Conservation (phyloP, 2,329 filamentous ascomycete species). For the Diaporthe vexans region DNA sequence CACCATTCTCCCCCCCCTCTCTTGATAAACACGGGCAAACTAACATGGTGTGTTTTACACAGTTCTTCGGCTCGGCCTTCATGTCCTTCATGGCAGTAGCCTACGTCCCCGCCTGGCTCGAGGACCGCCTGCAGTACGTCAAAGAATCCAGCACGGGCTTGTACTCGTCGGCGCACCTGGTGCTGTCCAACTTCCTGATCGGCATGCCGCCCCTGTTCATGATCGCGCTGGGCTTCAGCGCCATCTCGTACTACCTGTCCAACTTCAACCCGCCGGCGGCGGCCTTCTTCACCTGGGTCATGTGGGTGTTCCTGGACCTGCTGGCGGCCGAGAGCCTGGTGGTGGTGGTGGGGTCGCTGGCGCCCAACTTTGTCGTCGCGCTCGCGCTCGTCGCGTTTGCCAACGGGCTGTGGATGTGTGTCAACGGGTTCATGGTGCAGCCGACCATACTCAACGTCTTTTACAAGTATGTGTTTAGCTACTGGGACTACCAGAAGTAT, state of each 20-base stretch:
- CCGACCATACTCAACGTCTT: constrained; percentile 82
- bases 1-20: too few relatives aligned
- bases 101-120: constrained; percentile 86
- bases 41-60: too few relatives aligned
- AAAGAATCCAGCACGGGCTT: constrained; percentile 88
- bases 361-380: constrained; percentile 84
- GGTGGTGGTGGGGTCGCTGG: constrained; percentile 79
- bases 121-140: constrained; percentile 79
- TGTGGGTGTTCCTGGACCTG: constrained; percentile 90
- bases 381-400: constrained; percentile 86
- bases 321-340: constrained; percentile 87
- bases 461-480: constrained; percentile 89
- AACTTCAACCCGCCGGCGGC: constrained; percentile 76
- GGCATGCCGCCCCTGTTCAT: constrained; percentile 81
- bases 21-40: too few relatives aligned
- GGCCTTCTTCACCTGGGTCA: constrained; percentile 82
- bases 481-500: constrained; percentile 89
- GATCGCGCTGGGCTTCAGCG: constrained; percentile 81
- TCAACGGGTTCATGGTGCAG: constrained; percentile 85
- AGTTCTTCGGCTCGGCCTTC: constrained; percentile 79
- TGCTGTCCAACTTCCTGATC: constrained; percentile 85
- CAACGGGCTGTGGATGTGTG: constrained; percentile 92
- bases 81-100: constrained; percentile 88
- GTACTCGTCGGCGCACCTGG: constrained; percentile 80
- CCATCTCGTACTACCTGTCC: constrained; percentile 83